Base-by-base conservation (phyloP, 768 basidiomycete genomes). In the Tylopilus plumbeoviolaceoides region DNA sequence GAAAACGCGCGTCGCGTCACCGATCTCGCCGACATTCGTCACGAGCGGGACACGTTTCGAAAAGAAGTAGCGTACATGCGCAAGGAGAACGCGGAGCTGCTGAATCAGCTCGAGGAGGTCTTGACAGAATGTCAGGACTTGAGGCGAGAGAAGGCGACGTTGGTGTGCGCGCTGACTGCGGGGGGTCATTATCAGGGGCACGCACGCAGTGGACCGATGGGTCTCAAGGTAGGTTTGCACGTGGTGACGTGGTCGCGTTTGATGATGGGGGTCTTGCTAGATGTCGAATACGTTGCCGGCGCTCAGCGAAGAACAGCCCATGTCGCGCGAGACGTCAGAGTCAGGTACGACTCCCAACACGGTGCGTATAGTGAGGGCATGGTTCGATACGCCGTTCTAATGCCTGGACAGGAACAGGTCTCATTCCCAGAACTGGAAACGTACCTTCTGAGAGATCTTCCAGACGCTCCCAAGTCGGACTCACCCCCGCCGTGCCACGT, bases 1-100 rank as follows among this genome's bases (percentile, higher is more conserved):
- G 65, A 68, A n/a, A 59, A 58, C 11, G 51, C 58, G 2, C 54
- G 66, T 25, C 51, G 58, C 6, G 55, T 69, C 31, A 48, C 48
- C 27, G 62, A 67, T n/a, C 62, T 68, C 20, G 55, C 17, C 5
- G 62, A 68, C 10, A 21, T 68, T 15, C 67, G 67, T 25, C 64
- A 55, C 27, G 65, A 67, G 46, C 59, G 67, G 28, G 67, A 68
- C 23, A 31, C 27, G 7, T 68, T 63, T 44, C 59, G 58, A 14
- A 56, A 50, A 46, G 62, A 66, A 39, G 58, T 41, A 1, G 64
- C 58, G 7, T 61, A 51, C 17, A 36, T 47, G 23, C 56, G 67
- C 20, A 68, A 46, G 42, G 59, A 59, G 40, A 59, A 56, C 15
- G 56, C 55, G 2, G 65, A 68, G 6, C 54, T 66, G 2, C 59